Percentiles rank a stretch among this genome's conserved stretches.
Conservation (phyloP, 2,329 filamentous ascomycete genomes). For the Exophiala oligosperma region DNA sequence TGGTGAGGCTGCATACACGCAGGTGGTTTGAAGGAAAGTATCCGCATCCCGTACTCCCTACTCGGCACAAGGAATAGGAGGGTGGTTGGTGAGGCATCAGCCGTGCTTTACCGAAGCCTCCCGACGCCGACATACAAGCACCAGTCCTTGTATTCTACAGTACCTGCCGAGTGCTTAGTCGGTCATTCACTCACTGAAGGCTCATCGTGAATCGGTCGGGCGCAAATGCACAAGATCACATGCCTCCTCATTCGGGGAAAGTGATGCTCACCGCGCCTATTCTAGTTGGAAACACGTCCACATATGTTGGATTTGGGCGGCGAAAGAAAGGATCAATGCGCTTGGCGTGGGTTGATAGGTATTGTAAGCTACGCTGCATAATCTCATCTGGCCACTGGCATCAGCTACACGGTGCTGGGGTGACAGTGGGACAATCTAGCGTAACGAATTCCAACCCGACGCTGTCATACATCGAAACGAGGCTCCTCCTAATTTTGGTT, state of each 20-base stretch:
- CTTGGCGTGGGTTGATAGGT: not conserved
- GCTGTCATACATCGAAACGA: not conserved
- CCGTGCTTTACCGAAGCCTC: too few relatives aligned
- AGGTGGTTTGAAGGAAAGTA: not conserved
- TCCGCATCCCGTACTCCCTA: too few relatives aligned
- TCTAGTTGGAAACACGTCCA: not conserved
- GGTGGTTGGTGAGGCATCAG: not conserved
- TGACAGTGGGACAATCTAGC: constrained; percentile 1
- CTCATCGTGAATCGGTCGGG: constrained; percentile 15
- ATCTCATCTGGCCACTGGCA: too few relatives aligned
- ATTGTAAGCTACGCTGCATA: not conserved
- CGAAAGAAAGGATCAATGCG: not conserved
- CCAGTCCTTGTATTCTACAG: too few relatives aligned
- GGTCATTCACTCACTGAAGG: constrained; percentile 1
- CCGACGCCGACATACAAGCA: not conserved
- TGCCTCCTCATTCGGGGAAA: not conserved
- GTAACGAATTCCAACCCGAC: not conserved
- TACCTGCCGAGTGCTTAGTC: not conserved
- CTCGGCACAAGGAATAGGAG: not conserved
- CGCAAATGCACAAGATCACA: constrained; percentile 15
- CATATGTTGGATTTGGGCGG: not conserved
- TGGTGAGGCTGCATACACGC: not conserved
- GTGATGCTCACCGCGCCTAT: not conserved
- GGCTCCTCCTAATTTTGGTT: not conserved
- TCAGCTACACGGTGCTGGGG: not conserved